A percentile compares a stretch with the other conserved stretches of the same genome.
phyloP scores from a whole-genome alignment of 2,329 filamentous ascomycete genomes.

The Hansfordia pulvinata region DNA sequence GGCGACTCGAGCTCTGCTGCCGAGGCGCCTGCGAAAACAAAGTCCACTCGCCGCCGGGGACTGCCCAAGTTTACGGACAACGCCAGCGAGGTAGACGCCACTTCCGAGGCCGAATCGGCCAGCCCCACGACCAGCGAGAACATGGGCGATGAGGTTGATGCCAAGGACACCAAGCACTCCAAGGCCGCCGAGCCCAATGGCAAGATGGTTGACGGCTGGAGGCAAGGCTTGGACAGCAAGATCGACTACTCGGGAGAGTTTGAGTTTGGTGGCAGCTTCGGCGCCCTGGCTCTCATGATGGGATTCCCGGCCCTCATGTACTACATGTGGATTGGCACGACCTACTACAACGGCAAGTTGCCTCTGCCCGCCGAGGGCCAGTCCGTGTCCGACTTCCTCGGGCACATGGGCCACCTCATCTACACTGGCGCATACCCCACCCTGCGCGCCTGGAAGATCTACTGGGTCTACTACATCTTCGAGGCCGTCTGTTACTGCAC shows the following conservation, averaged over 20 bases:
- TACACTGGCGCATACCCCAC: conserved; percentile 79
- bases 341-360: conserved; percentile 77
- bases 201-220: conserved; percentile 40
- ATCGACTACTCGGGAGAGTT: conserved; percentile 49
- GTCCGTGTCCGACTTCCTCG: conserved; percentile 55
- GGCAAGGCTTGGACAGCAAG: conserved; percentile 44
- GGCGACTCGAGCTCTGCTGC: conserved; percentile 33
- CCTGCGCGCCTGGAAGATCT: conserved; percentile 75
- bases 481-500: conserved; percentile 73
- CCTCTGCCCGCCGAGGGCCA: conserved; percentile 55
- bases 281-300: conserved; percentile 75
- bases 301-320: conserved; percentile 93
- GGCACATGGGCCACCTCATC: conserved; percentile 56
- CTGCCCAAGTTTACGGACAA: conserved; percentile 35
- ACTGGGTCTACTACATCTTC: conserved; percentile 85
- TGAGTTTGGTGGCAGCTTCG: conserved; percentile 83
- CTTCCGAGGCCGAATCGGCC: conserved; percentile 12
- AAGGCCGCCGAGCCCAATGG: conserved; percentile 8
- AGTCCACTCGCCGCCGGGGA: conserved; percentile 28
- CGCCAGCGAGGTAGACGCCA: conserved; percentile 27
- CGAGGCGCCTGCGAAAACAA: conserved; percentile 23
- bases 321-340: conserved; percentile 98
- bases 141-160: background rate
- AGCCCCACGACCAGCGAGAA: conserved; percentile 6
- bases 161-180: background rate